Base-by-base conservation (phyloP, 2,329 filamentous ascomycete genomes). In the Paecilomyces variotii region DNA sequence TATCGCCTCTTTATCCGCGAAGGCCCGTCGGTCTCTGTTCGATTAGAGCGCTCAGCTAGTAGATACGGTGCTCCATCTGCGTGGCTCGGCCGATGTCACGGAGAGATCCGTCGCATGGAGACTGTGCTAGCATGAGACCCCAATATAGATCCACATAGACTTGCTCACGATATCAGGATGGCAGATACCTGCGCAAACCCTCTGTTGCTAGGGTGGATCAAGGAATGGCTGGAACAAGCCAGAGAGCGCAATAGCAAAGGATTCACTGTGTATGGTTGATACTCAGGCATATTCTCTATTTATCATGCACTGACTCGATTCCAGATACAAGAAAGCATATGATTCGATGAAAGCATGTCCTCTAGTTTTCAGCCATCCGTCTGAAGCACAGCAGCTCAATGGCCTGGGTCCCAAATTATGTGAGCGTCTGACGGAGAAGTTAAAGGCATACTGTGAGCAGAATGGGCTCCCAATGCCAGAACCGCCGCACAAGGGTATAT, bases 331-430 rank as follows among this genome's bases (percentile, higher is more conserved):
- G 63, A 85, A 87, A 65, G 90, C 90, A 0, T 90, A 90, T 67
- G 82, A 90, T 59, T 88, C 89, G 2, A 83, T 94, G 71, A 89
- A 87, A 72, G 84, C 84, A 11, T 92, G 89, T 62, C 89, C 90
- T 0, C 76, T 90, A 45, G 74, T 76, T 1, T 89, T 91, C 63
- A 77, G 82, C 19, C 90, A 94, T 69, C 89, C 90, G 2, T 85
- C 86, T 4, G 83, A 91, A 74, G 83, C 89, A 1, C 82, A 86
- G 65, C 83, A 87, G 64, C 80, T 94, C n/a, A 85, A 85, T 60
- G 88, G 88, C 0, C 85, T 91, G 59, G 90, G 90, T 0, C 82
- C 84, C 0, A 90, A 87, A 64, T 76, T 92, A 14, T 90, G 86
- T 66, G 81, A 86, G 57, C 82, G 87, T 6, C 79, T 94, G 53